These are phyloP conservation scores for Populus hybrid DNA, from an alignment of 441 rosid species.

Conservation along the genomic window DNA sequence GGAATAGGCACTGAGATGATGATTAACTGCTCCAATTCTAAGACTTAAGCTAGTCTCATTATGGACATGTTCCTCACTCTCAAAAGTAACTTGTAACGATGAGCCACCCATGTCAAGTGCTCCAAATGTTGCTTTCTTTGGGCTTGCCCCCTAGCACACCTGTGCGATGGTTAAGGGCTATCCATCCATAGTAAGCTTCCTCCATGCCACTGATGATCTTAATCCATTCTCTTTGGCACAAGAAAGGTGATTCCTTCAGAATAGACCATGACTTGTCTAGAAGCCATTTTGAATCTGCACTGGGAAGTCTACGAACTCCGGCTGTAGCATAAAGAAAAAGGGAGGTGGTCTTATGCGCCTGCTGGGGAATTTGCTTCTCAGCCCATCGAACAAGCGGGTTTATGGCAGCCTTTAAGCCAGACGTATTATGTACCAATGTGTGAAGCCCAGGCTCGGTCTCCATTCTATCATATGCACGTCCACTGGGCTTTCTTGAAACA, in stretches of 20 bases:
- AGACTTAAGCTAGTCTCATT: conserved; percentile 68
- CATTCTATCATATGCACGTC: conserved; percentile 95
- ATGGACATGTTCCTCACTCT: conserved; percentile 52
- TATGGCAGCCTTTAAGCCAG: conserved; percentile 76
- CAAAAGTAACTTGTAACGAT: conserved; percentile 96
- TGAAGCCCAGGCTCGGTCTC: conserved; percentile 98
- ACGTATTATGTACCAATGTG: conserved; percentile 65
- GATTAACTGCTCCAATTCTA: conserved; percentile 71
- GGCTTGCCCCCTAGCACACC: conserved; percentile 61
- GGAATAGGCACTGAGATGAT: conserved; percentile 92
- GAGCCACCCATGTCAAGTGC: conserved; percentile 98
- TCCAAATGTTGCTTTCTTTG: conserved; percentile 83
- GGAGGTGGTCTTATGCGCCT: conserved; percentile 72
- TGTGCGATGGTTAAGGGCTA: conserved; percentile 80
- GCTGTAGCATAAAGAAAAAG: conserved; percentile 93
- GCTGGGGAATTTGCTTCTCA: conserved; percentile 79
- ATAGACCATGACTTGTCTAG: conserved; percentile 85
- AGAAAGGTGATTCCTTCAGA: conserved; percentile 70
- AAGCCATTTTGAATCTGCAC: conserved; percentile 84
- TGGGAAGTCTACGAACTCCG: conserved; percentile 86
- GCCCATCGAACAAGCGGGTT: conserved; percentile 96
- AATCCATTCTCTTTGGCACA: conserved; percentile 75
- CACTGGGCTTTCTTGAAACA: conserved; percentile 58
- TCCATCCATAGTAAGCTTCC: conserved; percentile 98
- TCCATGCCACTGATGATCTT: conserved; percentile 85